These are phyloP conservation scores for Lasiosphaeria ovina DNA, from an alignment of 495 filamentous ascomycete genomes.

Conservation along the genomic window DNA sequence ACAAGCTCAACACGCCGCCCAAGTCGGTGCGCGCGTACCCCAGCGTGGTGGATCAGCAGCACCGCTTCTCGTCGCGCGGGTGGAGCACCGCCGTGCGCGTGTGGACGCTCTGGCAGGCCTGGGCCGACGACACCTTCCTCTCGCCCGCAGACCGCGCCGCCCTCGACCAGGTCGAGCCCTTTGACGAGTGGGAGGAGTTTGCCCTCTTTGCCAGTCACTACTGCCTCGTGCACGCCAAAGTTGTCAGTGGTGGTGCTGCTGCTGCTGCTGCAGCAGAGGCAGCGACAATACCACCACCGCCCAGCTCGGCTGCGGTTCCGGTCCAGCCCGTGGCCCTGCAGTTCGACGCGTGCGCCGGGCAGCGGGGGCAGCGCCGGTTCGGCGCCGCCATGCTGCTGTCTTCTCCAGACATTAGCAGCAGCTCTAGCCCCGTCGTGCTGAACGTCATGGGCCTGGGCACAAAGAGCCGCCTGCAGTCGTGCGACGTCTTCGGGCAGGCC, in stretches of 20 bases:
- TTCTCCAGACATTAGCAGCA: conserved; percentile 15
- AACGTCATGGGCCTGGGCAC: conserved; percentile 61
- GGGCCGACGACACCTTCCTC: conserved; percentile 66
- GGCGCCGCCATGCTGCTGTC: conserved; percentile 32
- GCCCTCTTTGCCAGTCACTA: conserved; percentile 84
- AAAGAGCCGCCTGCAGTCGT: conserved; percentile 57
- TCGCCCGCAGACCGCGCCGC: conserved; percentile 48
- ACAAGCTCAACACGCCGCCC: conserved; percentile 74
- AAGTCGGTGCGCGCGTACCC: conserved; percentile 71
- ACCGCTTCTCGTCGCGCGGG: conserved; percentile 62
- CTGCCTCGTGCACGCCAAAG: conserved; percentile 68
- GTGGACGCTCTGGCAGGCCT: conserved; percentile 74
- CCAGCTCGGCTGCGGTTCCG: not conserved
- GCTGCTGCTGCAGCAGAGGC: not conserved
- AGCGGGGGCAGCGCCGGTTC: conserved; percentile 42
- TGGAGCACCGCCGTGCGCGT: conserved; percentile 59
- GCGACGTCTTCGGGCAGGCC: conserved; percentile 53
- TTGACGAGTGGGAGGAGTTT: conserved; percentile 97
- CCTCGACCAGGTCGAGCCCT: conserved; percentile 71
- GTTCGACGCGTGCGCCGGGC: conserved; percentile 31
- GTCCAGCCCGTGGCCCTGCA: conserved; percentile 9
- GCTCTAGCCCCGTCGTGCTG: conserved; percentile 20
- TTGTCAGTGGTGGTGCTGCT: not conserved
- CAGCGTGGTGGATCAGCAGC: conserved; percentile 57
- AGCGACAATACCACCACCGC: not conserved